Conservation (phyloP, 2,329 filamentous ascomycete species). For the Pestalotiopsis sp. region DNA sequence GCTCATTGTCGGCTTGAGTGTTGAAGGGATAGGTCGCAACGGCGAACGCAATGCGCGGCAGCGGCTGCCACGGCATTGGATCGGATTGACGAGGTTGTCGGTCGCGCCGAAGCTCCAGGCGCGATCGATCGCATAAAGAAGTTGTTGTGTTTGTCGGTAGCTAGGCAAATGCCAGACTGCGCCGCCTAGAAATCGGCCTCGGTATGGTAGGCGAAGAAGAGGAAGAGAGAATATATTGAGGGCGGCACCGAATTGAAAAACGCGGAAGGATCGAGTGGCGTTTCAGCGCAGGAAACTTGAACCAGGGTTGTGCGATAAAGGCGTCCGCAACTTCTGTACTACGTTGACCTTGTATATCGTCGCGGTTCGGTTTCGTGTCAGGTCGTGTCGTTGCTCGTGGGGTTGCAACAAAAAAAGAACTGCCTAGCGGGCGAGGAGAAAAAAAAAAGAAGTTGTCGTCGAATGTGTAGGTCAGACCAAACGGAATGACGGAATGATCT, state of each 20-base stretch:
- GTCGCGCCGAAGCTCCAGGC: constrained; percentile 30
- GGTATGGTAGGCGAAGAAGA: background rate
- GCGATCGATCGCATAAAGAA: constrained; percentile 34
- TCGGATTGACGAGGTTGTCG: constrained; percentile 17
- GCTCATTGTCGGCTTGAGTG: constrained; percentile 82
- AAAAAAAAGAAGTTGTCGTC: background rate
- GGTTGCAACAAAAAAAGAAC: background rate
- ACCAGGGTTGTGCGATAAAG: background rate
- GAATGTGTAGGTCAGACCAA: background rate
- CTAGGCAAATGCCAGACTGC: background rate
- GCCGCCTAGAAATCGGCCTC: background rate
- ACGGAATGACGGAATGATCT: background rate
- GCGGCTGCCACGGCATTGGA: constrained; percentile 92
- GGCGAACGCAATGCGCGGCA: constrained; percentile 96
- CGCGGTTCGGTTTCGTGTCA: background rate
- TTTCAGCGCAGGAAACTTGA: background rate
- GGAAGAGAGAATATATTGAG: background rate
- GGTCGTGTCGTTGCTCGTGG: background rate
- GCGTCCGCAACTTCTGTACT: background rate
- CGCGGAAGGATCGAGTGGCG: background rate
- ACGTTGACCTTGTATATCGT: background rate
- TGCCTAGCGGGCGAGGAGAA: background rate
- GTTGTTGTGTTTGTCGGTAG: constrained; percentile 11
- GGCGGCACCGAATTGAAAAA: background rate
- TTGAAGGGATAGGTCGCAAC: constrained; percentile 94